A percentile compares a stretch with the other conserved stretches of the same genome.
These are phyloP conservation scores for Saturnispora mendoncae DNA, from an alignment of 805 yeast genomes.

Conservation along the genomic window DNA sequence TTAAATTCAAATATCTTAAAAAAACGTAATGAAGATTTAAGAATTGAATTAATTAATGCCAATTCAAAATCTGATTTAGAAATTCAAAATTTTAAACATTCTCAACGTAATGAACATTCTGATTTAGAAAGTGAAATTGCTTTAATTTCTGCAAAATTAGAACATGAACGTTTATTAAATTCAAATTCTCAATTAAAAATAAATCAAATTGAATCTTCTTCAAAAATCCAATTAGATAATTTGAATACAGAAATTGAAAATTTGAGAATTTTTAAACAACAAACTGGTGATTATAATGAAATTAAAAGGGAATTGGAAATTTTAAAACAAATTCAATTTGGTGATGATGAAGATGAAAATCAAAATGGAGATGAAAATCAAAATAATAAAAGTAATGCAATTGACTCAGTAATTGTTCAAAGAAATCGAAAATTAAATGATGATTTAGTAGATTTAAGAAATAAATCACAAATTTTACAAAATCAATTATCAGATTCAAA, in stretches of 20 bases:
- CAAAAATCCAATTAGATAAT: constrained; percentile 39
- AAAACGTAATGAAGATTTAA: constrained; percentile 65
- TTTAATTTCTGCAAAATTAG: constrained; percentile 47
- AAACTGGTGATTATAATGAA: constrained; percentile 68
- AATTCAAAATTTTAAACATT: constrained; percentile 35
- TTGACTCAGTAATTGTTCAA: constrained; percentile 38
- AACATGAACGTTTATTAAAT: constrained; percentile 34
- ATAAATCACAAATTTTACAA: constrained; percentile 44
- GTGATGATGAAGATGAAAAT: constrained; percentile 31
- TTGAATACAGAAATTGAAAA: constrained; percentile 41
- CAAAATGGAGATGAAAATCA: constrained; percentile 25
- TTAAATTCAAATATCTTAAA: constrained; percentile 63
- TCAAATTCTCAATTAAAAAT: constrained; percentile 21
- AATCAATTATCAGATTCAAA: constrained; percentile 27
- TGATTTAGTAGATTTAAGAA: constrained; percentile 59
- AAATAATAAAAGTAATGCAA: constrained; percentile 23
- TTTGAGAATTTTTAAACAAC: constrained; percentile 40
- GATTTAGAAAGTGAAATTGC: constrained; percentile 67
- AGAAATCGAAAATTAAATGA: constrained; percentile 67
- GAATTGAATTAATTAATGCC: constrained; percentile 51
- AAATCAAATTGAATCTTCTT: constrained; percentile 28
- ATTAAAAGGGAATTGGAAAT: constrained; percentile 67
- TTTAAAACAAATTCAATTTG: constrained; percentile 68
- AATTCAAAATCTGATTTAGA: constrained; percentile 37
- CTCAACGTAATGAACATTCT: constrained; percentile 36